A percentile compares a stretch with the other conserved stretches of the same genome.
These are phyloP conservation scores for Boletellus ananiceps DNA, from an alignment of 768 basidiomycete species.

Conservation along the genomic window DNA sequence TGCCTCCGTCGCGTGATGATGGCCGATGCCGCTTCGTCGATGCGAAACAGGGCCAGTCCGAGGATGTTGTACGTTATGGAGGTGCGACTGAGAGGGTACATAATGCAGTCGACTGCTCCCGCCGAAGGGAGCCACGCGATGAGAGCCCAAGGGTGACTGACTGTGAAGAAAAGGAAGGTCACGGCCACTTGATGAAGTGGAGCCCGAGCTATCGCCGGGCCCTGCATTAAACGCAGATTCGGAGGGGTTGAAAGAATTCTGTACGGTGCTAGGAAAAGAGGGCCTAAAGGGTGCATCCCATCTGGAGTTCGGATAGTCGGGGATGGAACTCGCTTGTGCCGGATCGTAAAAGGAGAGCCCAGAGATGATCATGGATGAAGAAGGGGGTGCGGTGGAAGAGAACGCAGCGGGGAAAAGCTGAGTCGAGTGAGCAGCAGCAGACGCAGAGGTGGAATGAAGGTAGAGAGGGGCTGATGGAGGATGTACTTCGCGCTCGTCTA, in stretches of 20 bases:
- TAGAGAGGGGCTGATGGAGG: not conserved
- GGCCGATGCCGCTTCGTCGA: not conserved
- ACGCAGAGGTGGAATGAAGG: not conserved
- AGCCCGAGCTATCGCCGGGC: not conserved
- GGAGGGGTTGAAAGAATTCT: not conserved
- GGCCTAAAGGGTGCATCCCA: conserved; percentile 18
- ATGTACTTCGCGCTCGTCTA: not conserved
- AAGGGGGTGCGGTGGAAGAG: not conserved
- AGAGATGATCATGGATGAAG: conserved; percentile 48
- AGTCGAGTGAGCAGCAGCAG: not conserved
- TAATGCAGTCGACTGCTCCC: not conserved
- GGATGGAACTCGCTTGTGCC: conserved; percentile 31
- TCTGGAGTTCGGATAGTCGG: conserved; percentile 40
- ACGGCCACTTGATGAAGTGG: not conserved
- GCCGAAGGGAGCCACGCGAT: not conserved
- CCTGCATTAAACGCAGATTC: not conserved
- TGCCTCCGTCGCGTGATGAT: not conserved
- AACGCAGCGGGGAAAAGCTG: conserved; percentile 1
- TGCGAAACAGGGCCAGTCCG: conserved; percentile 12
- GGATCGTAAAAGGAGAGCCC: conserved; percentile 52
- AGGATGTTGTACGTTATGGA: conserved; percentile 5
- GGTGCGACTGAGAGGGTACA: not conserved
- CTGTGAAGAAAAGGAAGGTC: conserved; percentile 1
- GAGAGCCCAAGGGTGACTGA: not conserved
- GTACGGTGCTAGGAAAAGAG: conserved; percentile 3